Percentiles rank a stretch among this genome's conserved stretches.
Evolutionary conservation across 768 basidiomycete species (phyloP).

Genomic region (Hericium coralloides): DNA sequence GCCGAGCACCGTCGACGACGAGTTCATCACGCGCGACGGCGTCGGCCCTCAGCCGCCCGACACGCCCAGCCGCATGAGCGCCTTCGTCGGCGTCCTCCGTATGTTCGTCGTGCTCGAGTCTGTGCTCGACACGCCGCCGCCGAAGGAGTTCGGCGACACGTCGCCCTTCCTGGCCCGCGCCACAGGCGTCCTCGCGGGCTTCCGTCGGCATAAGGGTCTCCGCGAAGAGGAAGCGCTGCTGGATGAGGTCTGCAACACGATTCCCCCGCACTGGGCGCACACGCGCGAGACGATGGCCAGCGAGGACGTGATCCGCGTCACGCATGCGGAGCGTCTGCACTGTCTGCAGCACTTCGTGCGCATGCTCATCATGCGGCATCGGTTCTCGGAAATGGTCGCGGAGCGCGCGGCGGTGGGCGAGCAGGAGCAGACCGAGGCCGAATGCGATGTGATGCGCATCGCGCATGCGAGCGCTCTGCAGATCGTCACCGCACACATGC

Average conservation of each 20-base stretch:
- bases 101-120: slow-evolving; percentile 86
- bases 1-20: slow-evolving; percentile 86
- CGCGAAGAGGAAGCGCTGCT: slow-evolving; percentile 74
- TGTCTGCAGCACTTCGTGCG: slow-evolving; percentile 83
- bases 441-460: slow-evolving; percentile 68
- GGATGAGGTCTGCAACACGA: slow-evolving; percentile 65
- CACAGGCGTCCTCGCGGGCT: slow-evolving; percentile 58
- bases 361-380: slow-evolving; percentile 83
- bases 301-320: slow-evolving; percentile 82
- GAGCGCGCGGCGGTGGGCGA: slow-evolving; percentile 45
- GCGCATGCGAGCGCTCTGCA: too few species aligned
- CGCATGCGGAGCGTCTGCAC: slow-evolving; percentile 80
- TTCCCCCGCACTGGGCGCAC: slow-evolving; percentile 76
- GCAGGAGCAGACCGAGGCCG: slow-evolving; percentile 56
- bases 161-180: slow-evolving; percentile 76
- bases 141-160: slow-evolving; percentile 46
- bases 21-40: slow-evolving; percentile 73
- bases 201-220: slow-evolving; percentile 52
- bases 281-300: slow-evolving; percentile 71
- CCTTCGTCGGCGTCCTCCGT: slow-evolving; percentile 69
- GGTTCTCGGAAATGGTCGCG: slow-evolving; percentile 70
- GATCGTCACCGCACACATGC: too few species aligned
- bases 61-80: slow-evolving; percentile 67
- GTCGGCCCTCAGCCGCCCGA: slow-evolving; percentile 58
- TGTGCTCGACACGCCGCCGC: slow-evolving; percentile 74